Base-by-base conservation (phyloP, 768 basidiomycete genomes). In the Russula virescens region DNA sequence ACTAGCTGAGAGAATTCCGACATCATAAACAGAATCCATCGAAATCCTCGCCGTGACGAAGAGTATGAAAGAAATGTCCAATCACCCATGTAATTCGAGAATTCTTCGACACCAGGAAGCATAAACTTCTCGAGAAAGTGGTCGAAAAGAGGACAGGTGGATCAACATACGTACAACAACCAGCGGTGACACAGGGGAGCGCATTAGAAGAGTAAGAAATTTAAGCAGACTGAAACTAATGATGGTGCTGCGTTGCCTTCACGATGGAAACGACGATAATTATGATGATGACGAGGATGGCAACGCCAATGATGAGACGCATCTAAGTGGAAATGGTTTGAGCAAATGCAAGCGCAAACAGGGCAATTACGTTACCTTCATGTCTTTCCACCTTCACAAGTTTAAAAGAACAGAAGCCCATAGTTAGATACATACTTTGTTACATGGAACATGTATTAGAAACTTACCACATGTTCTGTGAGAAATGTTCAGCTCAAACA, bases 261-360 rank as follows among this genome's bases (percentile, higher is more conserved):
- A 97, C 90, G 70, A 98, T 86, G 34, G 91, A 91, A 57, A 98
- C 92, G 69, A 98, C 88, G 72, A 99, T 96, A 78, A 99, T 94
- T 74, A 95, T 80, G 68, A 98, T 83, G 73, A 99, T 90, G 60
- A 99, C 84, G 53, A 83, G 83, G 70, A 99, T 88, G 58, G 90
- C 93, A 50, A 89, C 80, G 61, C 88, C 91, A 70, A 99, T 97
- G 75, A 98, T 94, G 75, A 98, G 87, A 76, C 94, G 86, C 96
- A 97, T 97, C 91, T 95, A 62, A 25, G 40, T 57, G 19, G 4
- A 16, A 40, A 9, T 42, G 43, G 11, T 13, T 46, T 62, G 43
- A 46, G 58, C 34, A 61, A 66, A 69, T 25, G 23, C 62, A 7
- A 25, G 23, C 9, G 60, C 16, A 66, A 56, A 69, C 11, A 23